Percentiles rank a stretch among this genome's conserved stretches.
These are phyloP conservation scores for Peronospora farinosa DNA, from an alignment of 352 stramenopile species.

Conservation along the genomic window DNA sequence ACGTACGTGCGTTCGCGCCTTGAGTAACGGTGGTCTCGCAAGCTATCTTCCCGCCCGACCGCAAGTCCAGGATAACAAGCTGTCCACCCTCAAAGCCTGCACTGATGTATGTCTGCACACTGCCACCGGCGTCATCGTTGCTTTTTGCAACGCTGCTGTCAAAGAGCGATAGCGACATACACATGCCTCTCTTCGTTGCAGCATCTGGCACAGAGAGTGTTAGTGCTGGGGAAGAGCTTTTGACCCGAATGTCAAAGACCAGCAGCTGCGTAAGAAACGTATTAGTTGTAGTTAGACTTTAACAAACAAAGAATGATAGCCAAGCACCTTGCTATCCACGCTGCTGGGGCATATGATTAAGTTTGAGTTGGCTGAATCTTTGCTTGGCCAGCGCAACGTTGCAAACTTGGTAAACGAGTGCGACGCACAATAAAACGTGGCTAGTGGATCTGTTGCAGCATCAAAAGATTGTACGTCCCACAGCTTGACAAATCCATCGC, in stretches of 20 bases:
- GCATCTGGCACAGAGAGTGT: constrained; percentile 28
- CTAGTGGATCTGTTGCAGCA: constrained; percentile 19
- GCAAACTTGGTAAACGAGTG: constrained; percentile 62
- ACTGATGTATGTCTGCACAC: constrained; percentile 38
- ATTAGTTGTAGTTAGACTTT: constrained; percentile 6
- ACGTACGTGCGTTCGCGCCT: constrained; percentile 48
- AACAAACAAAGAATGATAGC: background rate
- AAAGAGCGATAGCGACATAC: constrained; percentile 39
- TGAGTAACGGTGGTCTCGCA: constrained; percentile 45
- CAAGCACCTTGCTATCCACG: constrained; percentile 33
- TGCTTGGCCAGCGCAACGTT: constrained; percentile 35
- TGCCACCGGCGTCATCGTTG: constrained; percentile 12
- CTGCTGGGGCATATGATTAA: constrained; percentile 44
- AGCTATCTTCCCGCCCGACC: constrained; percentile 38
- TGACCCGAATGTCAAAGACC: constrained; percentile 41
- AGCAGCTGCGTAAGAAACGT: constrained; percentile 26
- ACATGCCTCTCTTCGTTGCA: constrained; percentile 40
- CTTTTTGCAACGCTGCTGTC: constrained; percentile 17
- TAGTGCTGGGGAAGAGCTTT: constrained; percentile 24
- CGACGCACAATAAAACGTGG: constrained; percentile 49
- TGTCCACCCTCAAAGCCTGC: constrained; percentile 68
- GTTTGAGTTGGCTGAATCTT: constrained; percentile 4
- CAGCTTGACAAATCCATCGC: constrained; percentile 62
- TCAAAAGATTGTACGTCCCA: constrained; percentile 43
- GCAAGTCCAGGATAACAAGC: constrained; percentile 61